Conservation (phyloP, 352 stramenopile genomes). For the Albugo laibachii region DNA sequence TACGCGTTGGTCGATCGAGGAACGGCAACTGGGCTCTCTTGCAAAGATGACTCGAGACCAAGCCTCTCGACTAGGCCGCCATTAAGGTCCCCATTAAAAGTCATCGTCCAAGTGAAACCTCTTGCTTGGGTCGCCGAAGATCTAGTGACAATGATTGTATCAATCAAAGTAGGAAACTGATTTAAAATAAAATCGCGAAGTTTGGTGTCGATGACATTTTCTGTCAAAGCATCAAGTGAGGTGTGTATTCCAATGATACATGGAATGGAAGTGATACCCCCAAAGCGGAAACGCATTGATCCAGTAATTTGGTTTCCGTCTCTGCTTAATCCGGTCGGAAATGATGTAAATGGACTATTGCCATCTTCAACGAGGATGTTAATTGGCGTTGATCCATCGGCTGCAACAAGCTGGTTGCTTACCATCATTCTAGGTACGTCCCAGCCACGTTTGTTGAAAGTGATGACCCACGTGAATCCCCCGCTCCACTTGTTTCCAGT, state of each 20-base stretch:
- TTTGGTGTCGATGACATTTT: conserved; percentile 12
- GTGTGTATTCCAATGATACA: conserved; percentile 15
- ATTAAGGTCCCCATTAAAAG: conserved; percentile 25
- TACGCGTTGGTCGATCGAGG: conserved; percentile 17
- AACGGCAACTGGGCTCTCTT: conserved; percentile 7
- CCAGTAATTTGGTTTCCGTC: conserved; percentile 86
- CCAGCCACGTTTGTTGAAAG: conserved; percentile 64
- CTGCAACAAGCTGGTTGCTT: conserved; percentile 10
- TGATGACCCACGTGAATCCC: conserved; percentile 87
- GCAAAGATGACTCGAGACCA: conserved; percentile 7
- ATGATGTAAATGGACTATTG: conserved; percentile 10
- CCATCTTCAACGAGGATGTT: conserved; percentile 25
- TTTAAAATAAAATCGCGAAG: conserved; percentile 21
- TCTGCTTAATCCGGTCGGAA: conserved; percentile 36
- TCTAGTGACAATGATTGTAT: conserved; percentile 25
- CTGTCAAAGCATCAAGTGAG: conserved; percentile 3
- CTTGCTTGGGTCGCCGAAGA: conserved; percentile 37
- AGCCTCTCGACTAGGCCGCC: conserved; percentile 71
- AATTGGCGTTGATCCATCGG: conserved; percentile 6
- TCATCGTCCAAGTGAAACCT: conserved; percentile 71
- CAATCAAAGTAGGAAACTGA: conserved; percentile 17
- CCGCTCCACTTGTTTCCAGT: conserved; percentile 82
- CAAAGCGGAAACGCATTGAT: conserved; percentile 42
- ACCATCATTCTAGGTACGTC: conserved; percentile 70
- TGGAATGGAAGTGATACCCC: conserved; percentile 14